Evolutionary conservation across 805 yeast genomes (phyloP).

Genomic region (Yamadazyma sp.): DNA sequence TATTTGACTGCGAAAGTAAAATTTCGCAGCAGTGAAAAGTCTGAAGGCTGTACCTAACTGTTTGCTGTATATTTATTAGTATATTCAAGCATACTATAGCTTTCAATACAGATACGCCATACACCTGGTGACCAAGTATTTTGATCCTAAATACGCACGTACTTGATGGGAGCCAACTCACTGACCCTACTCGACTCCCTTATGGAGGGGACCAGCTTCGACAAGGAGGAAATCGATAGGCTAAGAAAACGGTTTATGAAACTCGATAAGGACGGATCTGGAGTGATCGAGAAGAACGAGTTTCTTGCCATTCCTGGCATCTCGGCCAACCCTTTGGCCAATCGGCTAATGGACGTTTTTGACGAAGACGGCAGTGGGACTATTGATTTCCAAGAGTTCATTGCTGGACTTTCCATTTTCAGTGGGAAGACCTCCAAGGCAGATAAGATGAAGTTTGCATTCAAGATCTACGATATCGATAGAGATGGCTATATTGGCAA

Average conservation of each 20-base stretch:
- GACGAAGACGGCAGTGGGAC: constrained; percentile 92
- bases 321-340: constrained; percentile 83
- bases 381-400: constrained; percentile 93
- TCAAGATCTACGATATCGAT: constrained; percentile 93
- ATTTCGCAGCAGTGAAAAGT: constrained; percentile 1
- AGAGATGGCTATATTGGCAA: constrained; percentile 92
- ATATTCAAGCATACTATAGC: background rate
- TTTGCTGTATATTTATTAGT: background rate
- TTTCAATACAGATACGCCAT: background rate
- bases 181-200: constrained; percentile 65
- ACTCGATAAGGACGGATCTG: constrained; percentile 87
- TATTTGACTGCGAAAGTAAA: background rate
- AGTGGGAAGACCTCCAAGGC: constrained; percentile 77
- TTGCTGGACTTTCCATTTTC: constrained; percentile 81
- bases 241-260: constrained; percentile 92
- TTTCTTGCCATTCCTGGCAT: constrained; percentile 93
- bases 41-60: too few relatives aligned
- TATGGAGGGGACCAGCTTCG: constrained; percentile 82
- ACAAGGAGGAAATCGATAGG: constrained; percentile 87
- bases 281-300: constrained; percentile 87
- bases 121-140: background rate
- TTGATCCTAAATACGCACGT: too few relatives aligned
- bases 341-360: constrained; percentile 88
- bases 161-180: constrained; percentile 67
- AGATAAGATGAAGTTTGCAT: constrained; percentile 85